phyloP scores from a whole-genome alignment of 495 filamentous ascomycete species.

The Aspergillus mulundensis region DNA sequence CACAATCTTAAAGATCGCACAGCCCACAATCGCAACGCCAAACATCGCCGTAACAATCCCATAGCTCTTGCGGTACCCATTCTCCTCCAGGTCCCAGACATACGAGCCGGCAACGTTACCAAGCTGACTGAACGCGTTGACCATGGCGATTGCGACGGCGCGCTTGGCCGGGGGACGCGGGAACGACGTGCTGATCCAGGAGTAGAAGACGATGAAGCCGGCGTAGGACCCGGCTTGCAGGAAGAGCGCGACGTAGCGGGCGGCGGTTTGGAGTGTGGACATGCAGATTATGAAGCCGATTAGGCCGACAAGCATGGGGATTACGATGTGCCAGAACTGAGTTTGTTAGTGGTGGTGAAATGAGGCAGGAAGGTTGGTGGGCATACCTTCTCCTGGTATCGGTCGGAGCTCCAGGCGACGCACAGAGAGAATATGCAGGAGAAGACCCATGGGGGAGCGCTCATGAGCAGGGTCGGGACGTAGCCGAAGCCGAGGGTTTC shows the following conservation, averaged over 20 bases:
- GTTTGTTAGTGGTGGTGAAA: not conserved
- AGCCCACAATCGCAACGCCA: slow-evolving; percentile 28
- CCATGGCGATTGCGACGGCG: slow-evolving; percentile 73
- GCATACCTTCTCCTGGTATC: slow-evolving; percentile 57
- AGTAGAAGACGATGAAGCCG: slow-evolving; percentile 66
- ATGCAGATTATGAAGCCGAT: slow-evolving; percentile 73
- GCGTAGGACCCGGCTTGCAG: slow-evolving; percentile 58
- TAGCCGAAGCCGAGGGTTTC: slow-evolving; percentile 64
- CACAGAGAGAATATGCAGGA: slow-evolving; percentile 63
- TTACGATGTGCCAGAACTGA: slow-evolving; percentile 66
- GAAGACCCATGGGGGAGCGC: slow-evolving; percentile 71
- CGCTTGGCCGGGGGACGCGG: slow-evolving; percentile 80
- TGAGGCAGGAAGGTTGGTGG: not conserved
- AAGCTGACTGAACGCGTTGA: slow-evolving; percentile 66
- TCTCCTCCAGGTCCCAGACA: slow-evolving; percentile 28
- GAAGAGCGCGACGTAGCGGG: slow-evolving; percentile 76
- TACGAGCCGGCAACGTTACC: slow-evolving; percentile 34
- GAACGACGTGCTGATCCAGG: slow-evolving; percentile 76
- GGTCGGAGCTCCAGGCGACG: slow-evolving; percentile 78
- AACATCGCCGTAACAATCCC: slow-evolving; percentile 35
- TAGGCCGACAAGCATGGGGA: slow-evolving; percentile 65
- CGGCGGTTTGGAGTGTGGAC: slow-evolving; percentile 56
- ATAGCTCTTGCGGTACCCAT: slow-evolving; percentile 35
- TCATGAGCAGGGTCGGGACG: slow-evolving; percentile 69
- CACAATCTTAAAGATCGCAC: slow-evolving; percentile 51